Conservation (phyloP, 169 alveolate genomes). For the Cryptosporidium meleagridis region DNA sequence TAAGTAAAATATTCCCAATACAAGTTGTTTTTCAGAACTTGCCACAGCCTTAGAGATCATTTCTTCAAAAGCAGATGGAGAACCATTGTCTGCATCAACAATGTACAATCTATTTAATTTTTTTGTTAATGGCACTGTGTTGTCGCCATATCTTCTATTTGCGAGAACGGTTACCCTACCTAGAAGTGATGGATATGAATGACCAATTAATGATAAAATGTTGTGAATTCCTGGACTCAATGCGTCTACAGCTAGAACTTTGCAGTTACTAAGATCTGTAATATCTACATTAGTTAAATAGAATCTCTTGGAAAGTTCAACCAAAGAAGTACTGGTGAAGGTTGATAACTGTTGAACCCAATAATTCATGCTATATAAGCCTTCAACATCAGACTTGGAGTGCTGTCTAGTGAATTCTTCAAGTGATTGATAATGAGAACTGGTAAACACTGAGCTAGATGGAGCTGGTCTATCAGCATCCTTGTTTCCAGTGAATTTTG, state of each 20-base stretch:
- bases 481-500: conserved; percentile 24
- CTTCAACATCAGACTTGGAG: not conserved
- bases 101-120: conserved; percentile 19
- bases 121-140: not conserved
- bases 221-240: not conserved
- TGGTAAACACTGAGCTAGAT: not conserved
- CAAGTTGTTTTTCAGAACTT: conserved; percentile 1
- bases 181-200: not conserved
- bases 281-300: not conserved
- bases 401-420: not conserved
- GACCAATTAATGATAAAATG: not conserved
- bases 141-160: conserved; percentile 16
- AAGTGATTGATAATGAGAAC: not conserved
- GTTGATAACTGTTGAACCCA: not conserved
- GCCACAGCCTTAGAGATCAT: conserved; percentile 8
- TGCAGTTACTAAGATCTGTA: not conserved
- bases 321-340: not conserved
- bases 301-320: not conserved
- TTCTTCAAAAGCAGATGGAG: not conserved
- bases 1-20: not conserved
- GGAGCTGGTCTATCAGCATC: conserved; percentile 59
- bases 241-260: conserved; percentile 7
- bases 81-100: not conserved
- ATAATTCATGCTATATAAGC: not conserved
- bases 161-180: conserved; percentile 4